These are phyloP conservation scores for Talaromyces sp. DNA, from an alignment of 2,329 filamentous ascomycete genomes.

Conservation along the genomic window DNA sequence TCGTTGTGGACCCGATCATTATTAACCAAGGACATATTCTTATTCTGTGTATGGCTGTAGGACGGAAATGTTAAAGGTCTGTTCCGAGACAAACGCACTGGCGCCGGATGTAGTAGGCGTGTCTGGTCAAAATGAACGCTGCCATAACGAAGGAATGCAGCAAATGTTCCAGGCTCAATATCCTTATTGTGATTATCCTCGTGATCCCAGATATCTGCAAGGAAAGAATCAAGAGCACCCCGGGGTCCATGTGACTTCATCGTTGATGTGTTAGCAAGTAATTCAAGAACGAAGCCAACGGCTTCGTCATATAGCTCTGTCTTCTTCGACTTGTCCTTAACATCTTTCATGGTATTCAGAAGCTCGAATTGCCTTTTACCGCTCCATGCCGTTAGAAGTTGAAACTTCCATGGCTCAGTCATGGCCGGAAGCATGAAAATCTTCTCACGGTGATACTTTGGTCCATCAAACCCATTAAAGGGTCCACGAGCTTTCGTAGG, in stretches of 20 bases:
- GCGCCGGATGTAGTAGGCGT: neutral
- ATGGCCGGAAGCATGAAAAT: constrained; percentile 11
- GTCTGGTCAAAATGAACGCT: constrained; percentile 16
- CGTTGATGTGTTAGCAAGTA: constrained; percentile 34
- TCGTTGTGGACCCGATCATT: neutral
- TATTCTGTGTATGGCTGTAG: neutral
- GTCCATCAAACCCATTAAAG: constrained; percentile 14
- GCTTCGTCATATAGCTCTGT: constrained; percentile 17
- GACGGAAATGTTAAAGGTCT: constrained; percentile 9
- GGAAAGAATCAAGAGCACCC: constrained; percentile 29
- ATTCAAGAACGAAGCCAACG: constrained; percentile 26
- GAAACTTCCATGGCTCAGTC: constrained; percentile 14
- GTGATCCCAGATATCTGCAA: constrained; percentile 37
- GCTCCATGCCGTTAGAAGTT: constrained; percentile 30
- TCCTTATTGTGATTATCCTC: constrained; percentile 34
- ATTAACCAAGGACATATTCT: neutral
- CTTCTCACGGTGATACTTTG: constrained; percentile 6
- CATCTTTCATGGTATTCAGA: constrained; percentile 29
- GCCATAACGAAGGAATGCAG: constrained; percentile 8
- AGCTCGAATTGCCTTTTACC: constrained; percentile 36
- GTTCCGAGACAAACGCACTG: constrained; percentile 5
- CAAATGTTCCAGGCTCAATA: constrained; percentile 14
- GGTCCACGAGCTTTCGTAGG: constrained; percentile 7
- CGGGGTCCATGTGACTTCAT: constrained; percentile 37
- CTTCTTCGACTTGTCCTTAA: constrained; percentile 29